These are phyloP conservation scores for Boletus fagicola DNA, from an alignment of 768 basidiomycete species.

Conservation along the genomic window DNA sequence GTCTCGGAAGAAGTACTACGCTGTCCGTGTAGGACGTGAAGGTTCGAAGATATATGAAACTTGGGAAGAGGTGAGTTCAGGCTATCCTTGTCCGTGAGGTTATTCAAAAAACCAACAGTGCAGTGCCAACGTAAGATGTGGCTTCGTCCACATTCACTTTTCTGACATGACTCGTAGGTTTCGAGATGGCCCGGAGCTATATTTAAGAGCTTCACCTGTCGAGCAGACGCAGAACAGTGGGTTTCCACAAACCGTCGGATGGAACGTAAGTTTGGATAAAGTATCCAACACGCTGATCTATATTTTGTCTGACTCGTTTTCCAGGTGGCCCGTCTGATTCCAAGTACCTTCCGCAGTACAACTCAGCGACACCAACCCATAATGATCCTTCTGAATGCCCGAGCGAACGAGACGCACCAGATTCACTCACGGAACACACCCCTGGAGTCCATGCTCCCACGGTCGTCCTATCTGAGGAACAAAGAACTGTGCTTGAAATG, in stretches of 20 bases:
- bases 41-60: constrained; percentile 55
- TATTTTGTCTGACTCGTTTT: neutral
- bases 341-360: neutral
- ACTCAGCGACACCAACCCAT: neutral
- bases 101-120: constrained; percentile 36
- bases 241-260: constrained; percentile 20
- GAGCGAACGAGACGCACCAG: neutral
- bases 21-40: constrained; percentile 55
- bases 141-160: neutral
- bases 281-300: neutral
- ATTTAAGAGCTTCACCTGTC: constrained; percentile 51
- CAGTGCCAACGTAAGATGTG: constrained; percentile 39
- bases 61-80: constrained; percentile 56
- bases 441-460: constrained; percentile 6
- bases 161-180: constrained; percentile 38
- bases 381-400: neutral
- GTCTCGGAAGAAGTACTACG: constrained; percentile 51
- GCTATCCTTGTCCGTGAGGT: neutral
- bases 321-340: constrained; percentile 4
- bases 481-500: constrained; percentile 44
- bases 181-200: constrained; percentile 50
- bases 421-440: neutral
- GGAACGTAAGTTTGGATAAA: constrained; percentile 21
- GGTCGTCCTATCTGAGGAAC: constrained; percentile 51
- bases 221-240: constrained; percentile 51